Evolutionary conservation across 2,329 filamentous ascomycete genomes (phyloP), one percentile per base, ranked within the genome.

Genomic region (Cytospora mali): DNA sequence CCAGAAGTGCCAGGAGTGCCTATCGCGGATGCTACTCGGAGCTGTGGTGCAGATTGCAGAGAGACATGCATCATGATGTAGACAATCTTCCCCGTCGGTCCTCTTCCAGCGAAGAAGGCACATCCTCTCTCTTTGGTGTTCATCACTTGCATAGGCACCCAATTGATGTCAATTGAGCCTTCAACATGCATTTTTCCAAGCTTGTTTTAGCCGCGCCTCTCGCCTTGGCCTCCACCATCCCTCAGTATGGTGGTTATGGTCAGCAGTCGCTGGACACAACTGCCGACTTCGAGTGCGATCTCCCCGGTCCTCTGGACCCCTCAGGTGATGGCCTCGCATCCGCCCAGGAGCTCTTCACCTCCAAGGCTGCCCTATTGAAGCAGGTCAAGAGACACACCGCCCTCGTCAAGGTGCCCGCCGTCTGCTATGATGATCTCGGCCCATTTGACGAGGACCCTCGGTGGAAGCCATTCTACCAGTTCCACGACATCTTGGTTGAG

Each of bases 361-460:
- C 64, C 48, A 58, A 71, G 13, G 69, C 71, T 9, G 75, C 76
- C 1, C 64, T 78, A 6, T 63, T 69, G 2, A 77, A 69, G 46
- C 81, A 82, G 67, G 76, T 84, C 42, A 67, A 75, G 49, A 77
- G 83, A 2, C 80, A 85, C 62, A 82, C 83, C 23, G 79, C 79
- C 7, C 79, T 87, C 5, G 84, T 87, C 14, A 77, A 79, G 61
- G 79, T 87, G 49, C 79, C 81, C 0, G 81, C 83, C 0, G 74
- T 86, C 49, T 84, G 79, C 51, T 86, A 80, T 66, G 84, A 87
- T 62, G 82, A 86, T 62, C 77, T 84, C 55, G 83, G 83, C 4
- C 72, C 76, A 3, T 78, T 85, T 25, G 81, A 80, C n/a, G 72
- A 80, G 46, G 84, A 87, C 67, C 71, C 77, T 58, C 76, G 84